These are phyloP conservation scores for Phytophthora idaei DNA, from an alignment of 352 stramenopile species.

Conservation along the genomic window DNA sequence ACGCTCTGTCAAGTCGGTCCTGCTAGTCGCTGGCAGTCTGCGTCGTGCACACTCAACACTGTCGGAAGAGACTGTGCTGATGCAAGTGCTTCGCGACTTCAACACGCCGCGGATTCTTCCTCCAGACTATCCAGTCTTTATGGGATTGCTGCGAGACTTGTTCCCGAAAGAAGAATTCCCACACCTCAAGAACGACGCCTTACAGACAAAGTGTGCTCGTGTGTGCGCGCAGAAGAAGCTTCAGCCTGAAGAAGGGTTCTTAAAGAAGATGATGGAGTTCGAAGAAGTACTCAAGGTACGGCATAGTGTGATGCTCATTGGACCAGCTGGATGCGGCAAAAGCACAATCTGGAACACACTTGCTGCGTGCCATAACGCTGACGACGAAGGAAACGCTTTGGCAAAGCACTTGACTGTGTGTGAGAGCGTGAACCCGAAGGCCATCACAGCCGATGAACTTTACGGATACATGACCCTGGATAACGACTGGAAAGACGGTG, in stretches of 20 bases:
- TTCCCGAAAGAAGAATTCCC: slow-evolving; percentile 79
- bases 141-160: slow-evolving; percentile 93
- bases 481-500: slow-evolving; percentile 98
- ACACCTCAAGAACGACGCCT: slow-evolving; percentile 43
- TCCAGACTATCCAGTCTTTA: slow-evolving; percentile 94
- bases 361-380: slow-evolving; percentile 72
- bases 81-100: slow-evolving; percentile 96
- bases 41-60: slow-evolving; percentile 87
- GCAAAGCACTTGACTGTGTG: slow-evolving; percentile 92
- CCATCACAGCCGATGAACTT: slow-evolving; percentile 92
- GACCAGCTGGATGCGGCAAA: slow-evolving; percentile 94
- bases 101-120: slow-evolving; percentile 95
- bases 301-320: slow-evolving; percentile 97
- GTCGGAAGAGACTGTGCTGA: slow-evolving; percentile 91
- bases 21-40: slow-evolving; percentile 94
- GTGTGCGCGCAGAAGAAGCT: slow-evolving; percentile 77
- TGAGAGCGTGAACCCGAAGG: slow-evolving; percentile 96
- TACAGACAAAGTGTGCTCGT: slow-evolving; percentile 51
- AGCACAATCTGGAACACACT: slow-evolving; percentile 96
- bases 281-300: slow-evolving; percentile 95
- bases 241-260: slow-evolving; percentile 94
- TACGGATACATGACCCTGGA: slow-evolving; percentile 97
- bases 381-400: slow-evolving; percentile 61
- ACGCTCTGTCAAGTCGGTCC: slow-evolving; percentile 95
- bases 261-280: slow-evolving; percentile 96